Conservation (phyloP, 2,329 filamentous ascomycete genomes). For the Pseudogymnoascus sp. region DNA sequence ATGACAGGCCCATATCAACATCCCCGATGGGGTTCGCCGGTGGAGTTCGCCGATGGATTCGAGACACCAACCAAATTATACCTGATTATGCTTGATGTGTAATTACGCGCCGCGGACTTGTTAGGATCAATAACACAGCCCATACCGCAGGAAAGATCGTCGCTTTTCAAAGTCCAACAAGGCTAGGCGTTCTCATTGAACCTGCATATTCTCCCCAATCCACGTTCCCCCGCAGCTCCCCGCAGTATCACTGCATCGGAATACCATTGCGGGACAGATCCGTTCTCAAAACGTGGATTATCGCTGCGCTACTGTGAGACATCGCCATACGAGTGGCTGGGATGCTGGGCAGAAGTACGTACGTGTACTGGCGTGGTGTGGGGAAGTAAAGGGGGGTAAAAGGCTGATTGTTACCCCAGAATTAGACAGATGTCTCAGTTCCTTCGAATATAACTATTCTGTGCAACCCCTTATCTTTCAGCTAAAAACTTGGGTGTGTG, state of each 20-base stretch:
- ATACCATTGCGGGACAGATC: not conserved
- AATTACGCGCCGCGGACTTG: not conserved
- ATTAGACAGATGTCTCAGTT: not conserved
- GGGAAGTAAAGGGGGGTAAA: not conserved
- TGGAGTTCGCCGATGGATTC: no score
- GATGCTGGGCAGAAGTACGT: not conserved
- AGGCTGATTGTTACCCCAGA: not conserved
- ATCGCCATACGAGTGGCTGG: not conserved
- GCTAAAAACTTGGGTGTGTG: not conserved
- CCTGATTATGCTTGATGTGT: not conserved
- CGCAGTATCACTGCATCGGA: not conserved
- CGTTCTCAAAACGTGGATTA: not conserved
- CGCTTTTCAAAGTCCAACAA: not conserved
- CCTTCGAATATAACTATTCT: not conserved
- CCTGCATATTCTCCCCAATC: not conserved
- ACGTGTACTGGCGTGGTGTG: not conserved
- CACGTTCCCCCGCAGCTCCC: not conserved
- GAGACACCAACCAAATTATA: not conserved
- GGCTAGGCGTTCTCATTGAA: not conserved
- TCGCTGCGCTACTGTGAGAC: not conserved
- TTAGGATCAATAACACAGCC: not conserved
- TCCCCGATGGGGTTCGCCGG: not conserved
- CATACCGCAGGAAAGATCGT: not conserved
- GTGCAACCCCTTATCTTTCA: not conserved
- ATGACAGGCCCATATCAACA: not conserved